Base-by-base conservation (phyloP, 495 filamentous ascomycete species). In the Podospora appendiculata region DNA sequence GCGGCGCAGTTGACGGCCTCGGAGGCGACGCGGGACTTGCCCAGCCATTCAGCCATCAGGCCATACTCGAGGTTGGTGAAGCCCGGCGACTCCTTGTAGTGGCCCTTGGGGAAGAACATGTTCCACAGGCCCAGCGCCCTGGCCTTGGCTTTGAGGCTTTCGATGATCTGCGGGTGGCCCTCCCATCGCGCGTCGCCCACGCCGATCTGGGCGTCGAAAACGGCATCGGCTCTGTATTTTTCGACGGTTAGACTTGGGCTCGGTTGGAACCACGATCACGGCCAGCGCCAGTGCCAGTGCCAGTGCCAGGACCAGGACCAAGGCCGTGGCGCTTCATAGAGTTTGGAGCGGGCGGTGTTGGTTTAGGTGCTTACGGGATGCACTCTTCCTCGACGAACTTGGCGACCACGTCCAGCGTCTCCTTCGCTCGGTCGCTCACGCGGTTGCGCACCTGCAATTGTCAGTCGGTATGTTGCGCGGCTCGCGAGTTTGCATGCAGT, bases 311-410 rank as follows among this genome's bases (percentile, higher is more conserved):
- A n/a, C n/a, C n/a, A n/a, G n/a, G n/a, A n/a, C n/a, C n/a, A n/a
- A n/a, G n/a, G n/a, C n/a, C n/a, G n/a, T n/a, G n/a, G n/a, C n/a
- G n/a, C n/a, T n/a, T n/a, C 12, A 13, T 45, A 10, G 6, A 12
- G 33, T 16, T 32, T 17, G 17, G 13, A 32, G 35, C 9, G 16
- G 19, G 14, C 4, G 19, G 19, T 52, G 41, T 55, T 45, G 47
- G 44, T 5, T 55, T 35, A 43, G 17, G n/a, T n/a, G n/a, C 76
- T 72, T 65, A 79, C 76, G 87, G 85, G 60, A 94, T 86, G 64
- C 90, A 98, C 73, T 95, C 90, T 67, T 92, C 91, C 66, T 97
- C 92, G 53, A 98, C 92, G 64, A 98, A 97, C 64, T 89, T 89
- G 70, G 91, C 87, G 53, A 96, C 89, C 74, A 92, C 44, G 48